phyloP scores from a whole-genome alignment of 169 alveolate species.

The Plasmodium inui region DNA sequence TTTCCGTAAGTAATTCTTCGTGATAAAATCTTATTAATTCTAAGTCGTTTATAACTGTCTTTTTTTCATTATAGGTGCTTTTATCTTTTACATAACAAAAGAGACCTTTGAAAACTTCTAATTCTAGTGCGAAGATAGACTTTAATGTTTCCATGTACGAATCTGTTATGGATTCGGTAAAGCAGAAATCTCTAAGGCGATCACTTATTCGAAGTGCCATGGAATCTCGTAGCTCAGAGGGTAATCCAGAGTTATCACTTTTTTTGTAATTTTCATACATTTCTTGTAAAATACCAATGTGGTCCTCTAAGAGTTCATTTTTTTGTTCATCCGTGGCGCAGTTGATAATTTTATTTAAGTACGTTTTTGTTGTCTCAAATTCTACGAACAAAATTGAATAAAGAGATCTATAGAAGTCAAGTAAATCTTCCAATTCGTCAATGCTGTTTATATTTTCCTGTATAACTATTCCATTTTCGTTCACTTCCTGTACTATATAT shows the following conservation, averaged over 20 bases:
- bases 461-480: neutral
- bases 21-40: constrained; percentile 9
- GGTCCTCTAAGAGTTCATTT: constrained; percentile 3
- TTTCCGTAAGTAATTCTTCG: neutral
- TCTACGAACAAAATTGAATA: neutral
- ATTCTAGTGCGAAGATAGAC: neutral
- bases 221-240: constrained; percentile 21
- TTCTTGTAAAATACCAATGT: constrained; percentile 3
- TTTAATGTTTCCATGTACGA: neutral
- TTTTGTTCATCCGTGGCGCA: constrained; percentile 4
- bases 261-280: constrained; percentile 2
- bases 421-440: neutral
- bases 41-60: constrained; percentile 13
- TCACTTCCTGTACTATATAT: neutral
- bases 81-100: neutral
- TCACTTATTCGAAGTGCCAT: constrained; percentile 47
- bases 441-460: neutral
- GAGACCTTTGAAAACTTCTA: constrained; percentile 5
- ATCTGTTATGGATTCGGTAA: neutral
- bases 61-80: neutral
- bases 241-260: neutral
- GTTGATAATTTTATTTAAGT: neutral
- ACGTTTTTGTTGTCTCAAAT: constrained; percentile 21
- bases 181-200: constrained; percentile 4
- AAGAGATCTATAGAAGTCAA: neutral